phyloP scores from a whole-genome alignment of 768 basidiomycete species.

The Podaxis rugospora region DNA sequence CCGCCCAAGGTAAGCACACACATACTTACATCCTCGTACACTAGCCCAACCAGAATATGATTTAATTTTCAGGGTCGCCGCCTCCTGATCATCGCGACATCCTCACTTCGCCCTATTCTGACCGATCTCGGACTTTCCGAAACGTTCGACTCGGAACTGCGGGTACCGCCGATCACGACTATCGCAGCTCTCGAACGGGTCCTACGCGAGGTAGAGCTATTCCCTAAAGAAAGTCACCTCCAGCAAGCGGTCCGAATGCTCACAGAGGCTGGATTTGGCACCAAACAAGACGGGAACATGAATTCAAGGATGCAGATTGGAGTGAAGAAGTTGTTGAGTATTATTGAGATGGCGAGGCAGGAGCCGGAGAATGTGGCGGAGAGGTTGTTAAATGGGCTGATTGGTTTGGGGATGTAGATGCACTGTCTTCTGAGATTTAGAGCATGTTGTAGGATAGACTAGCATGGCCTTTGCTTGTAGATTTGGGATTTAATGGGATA shows the following conservation, averaged over 20 bases:
- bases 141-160: conserved; percentile 82
- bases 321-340: conserved; percentile 88
- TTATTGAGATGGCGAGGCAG: conserved; percentile 96
- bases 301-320: conserved; percentile 68
- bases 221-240: conserved; percentile 52
- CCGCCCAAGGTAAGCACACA: conserved; percentile 79
- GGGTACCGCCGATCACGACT: conserved; percentile 75
- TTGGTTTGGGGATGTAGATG: conserved; percentile 43
- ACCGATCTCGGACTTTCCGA: conserved; percentile 87
- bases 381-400: conserved; percentile 58
- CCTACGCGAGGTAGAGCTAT: conserved; percentile 75
- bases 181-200: conserved; percentile 72
- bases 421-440: not conserved
- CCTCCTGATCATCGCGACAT: conserved; percentile 87
- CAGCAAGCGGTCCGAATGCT: conserved; percentile 61
- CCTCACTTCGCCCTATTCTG: conserved; percentile 82
- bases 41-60: not conserved
- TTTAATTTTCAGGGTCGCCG: conserved; percentile 67
- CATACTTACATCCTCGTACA: not conserved
- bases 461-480: not conserved
- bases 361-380: conserved; percentile 82
- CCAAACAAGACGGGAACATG: conserved; percentile 37
- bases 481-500: not conserved
- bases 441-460: conserved; percentile 1
- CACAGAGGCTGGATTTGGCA: conserved; percentile 64